Evolutionary conservation across 371 early-diverging fungal genomes (phyloP), one percentile per base, ranked within the genome.

Genomic region (Apophysomyces variabilis): DNA sequence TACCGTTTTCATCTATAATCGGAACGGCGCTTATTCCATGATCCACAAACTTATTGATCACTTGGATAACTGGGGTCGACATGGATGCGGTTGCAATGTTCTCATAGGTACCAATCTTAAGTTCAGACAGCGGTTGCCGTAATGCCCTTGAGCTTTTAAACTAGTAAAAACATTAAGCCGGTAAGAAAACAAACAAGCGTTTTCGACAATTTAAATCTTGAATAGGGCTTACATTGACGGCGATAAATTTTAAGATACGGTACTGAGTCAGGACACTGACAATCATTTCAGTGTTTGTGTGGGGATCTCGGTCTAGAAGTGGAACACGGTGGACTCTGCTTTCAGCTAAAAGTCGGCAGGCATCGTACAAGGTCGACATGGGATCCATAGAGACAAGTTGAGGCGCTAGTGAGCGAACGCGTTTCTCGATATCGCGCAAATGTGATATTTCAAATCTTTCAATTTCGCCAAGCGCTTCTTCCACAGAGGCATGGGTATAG

Each of bases 251-350:
- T 45, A 97, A 82, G 56, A 97, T 95, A 63, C 95, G 90, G 75
- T 93, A 93, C 68, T 94, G 94, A 3, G 96, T 93, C 61, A 98
- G 83, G 56, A 96, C 94, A 8, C 95, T 92, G 7, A 96, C 93
- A 43, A 98, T 91, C 74, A 91, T 92, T 65, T 96, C 96, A 43
- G 88, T 87, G 12, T 87, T 86, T 12, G 90, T 89, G 26, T 85
- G 86, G 1, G 90, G 83, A 59, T 89, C 90, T 32, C 82, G 80
- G 75, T 97, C 98, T 38, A 98, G 83, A 35, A 98, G 77, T 0
- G 97, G 94, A 26, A 98, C 82, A 36, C 96, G 89, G 69, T 95
- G 95, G 16, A 92, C 86, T 66, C 90, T 79, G 63, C 93, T 88
- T 60, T 92, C 89, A 38, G 95, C 79, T 57, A 96, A 76, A 18